These are phyloP conservation scores for Colletotrichum magnum DNA, from an alignment of 2,329 filamentous ascomycete species.

Conservation along the genomic window DNA sequence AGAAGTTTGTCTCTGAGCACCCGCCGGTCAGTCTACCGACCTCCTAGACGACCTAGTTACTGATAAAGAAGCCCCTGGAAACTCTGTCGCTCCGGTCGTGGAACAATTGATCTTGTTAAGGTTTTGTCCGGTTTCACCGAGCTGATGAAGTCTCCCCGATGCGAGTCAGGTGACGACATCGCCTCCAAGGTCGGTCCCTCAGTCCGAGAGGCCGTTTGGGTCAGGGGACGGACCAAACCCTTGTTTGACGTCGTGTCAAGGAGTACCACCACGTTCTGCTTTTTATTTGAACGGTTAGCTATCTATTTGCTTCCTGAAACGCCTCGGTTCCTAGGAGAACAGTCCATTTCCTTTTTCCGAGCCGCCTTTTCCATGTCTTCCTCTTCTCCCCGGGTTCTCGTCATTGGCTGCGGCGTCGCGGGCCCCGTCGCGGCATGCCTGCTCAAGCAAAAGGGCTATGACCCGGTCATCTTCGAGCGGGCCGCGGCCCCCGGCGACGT, in stretches of 20 bases:
- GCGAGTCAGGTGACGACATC: constrained; percentile 7
- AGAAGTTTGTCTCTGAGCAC: background rate
- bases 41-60: no score
- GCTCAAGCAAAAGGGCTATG: constrained; percentile 45
- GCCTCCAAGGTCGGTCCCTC: background rate
- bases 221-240: constrained; percentile 5
- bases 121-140: constrained; percentile 10
- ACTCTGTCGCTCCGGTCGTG: no score
- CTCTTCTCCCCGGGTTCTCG: constrained; percentile 36
- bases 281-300: no score
- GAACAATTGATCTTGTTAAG: background rate
- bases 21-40: no score
- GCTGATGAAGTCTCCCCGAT: background rate
- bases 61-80: no score
- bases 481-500: constrained; percentile 43
- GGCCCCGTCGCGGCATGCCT: constrained; percentile 44
- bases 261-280: no score
- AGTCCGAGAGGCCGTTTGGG: background rate
- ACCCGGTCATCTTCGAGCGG: constrained; percentile 46
- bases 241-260: constrained; percentile 4
- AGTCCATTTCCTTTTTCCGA: background rate
- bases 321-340: no score
- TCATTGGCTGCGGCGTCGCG: constrained; percentile 46
- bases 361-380: constrained; percentile 6
- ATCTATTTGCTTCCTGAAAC: no score